A percentile compares a stretch with the other conserved stretches of the same genome.
Conservation (phyloP, 257 asterid genomes). For the Thymus mandschuricus region DNA sequence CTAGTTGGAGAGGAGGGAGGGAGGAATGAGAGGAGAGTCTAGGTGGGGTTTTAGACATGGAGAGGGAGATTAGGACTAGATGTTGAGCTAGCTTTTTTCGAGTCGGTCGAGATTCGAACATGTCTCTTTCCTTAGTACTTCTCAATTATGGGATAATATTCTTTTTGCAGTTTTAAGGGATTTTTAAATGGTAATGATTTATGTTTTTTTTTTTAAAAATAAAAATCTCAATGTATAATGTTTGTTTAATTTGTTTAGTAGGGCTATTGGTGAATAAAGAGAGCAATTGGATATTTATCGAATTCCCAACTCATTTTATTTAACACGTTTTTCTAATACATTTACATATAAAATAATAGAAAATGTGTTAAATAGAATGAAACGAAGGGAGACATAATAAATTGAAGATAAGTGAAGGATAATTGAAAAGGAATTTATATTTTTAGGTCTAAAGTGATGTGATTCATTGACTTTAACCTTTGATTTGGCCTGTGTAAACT, state of each 20-base stretch:
- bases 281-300: too few species aligned
- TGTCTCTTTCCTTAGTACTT: slow-evolving; percentile 23
- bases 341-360: too few species aligned
- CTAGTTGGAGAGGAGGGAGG: slow-evolving; percentile 30
- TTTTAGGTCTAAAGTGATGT: too few species aligned
- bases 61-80: slow-evolving; percentile 42
- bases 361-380: too few species aligned
- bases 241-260: background rate
- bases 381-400: too few species aligned
- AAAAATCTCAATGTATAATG: background rate
- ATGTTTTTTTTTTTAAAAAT: background rate
- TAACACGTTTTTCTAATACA: too few species aligned
- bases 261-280: too few species aligned
- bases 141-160: slow-evolving; percentile 22
- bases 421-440: too few species aligned
- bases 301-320: too few species aligned
- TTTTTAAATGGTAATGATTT: slow-evolving; percentile 18
- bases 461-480: too few species aligned
- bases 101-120: slow-evolving; percentile 13
- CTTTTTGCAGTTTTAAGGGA: slow-evolving; percentile 43
- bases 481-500: too few species aligned
- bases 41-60: slow-evolving; percentile 33
- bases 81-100: slow-evolving; percentile 27
- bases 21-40: slow-evolving; percentile 34
- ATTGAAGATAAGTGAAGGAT: too few species aligned